Conservation (phyloP, 352 stramenopile species). For the Pythium biforme region DNA sequence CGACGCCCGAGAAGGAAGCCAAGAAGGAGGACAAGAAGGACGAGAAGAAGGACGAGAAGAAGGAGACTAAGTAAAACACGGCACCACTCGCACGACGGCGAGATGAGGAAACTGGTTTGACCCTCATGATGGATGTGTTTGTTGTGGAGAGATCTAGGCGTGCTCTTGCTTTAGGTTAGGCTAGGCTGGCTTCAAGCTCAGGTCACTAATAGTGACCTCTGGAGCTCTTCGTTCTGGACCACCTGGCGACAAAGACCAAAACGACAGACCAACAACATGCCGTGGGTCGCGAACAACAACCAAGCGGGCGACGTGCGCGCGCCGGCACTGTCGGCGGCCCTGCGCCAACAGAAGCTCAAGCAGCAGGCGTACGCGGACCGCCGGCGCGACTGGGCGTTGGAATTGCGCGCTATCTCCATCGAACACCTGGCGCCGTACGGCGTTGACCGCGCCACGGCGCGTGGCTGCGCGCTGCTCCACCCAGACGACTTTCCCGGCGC, state of each 20-base stretch:
- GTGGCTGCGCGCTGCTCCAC: conserved; percentile 62
- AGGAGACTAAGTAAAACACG: conserved; percentile 23
- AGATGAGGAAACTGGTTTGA: no score
- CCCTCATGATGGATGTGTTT: no score
- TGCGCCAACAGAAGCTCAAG: conserved; percentile 54
- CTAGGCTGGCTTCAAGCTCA: not conserved
- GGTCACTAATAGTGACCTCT: conserved; percentile 7
- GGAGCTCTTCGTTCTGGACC: conserved; percentile 14
- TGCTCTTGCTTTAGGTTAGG: conserved; percentile 9
- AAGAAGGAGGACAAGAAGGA: conserved; percentile 44
- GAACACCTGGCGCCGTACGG: conserved; percentile 30
- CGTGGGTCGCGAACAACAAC: conserved; percentile 87
- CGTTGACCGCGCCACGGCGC: conserved; percentile 24
- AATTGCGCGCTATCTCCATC: conserved; percentile 44
- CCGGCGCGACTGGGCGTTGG: conserved; percentile 31
- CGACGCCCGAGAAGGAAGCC: conserved; percentile 65
- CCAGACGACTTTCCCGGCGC: conserved; percentile 54
- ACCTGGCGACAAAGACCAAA: conserved; percentile 4
- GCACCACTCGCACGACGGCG: not conserved
- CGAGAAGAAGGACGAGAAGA: conserved; percentile 27
- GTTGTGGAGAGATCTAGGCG: no score
- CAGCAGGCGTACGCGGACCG: conserved; percentile 19
- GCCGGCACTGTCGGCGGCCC: conserved; percentile 56
- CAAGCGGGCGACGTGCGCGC: conserved; percentile 75
- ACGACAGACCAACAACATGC: conserved; percentile 58